Conservation (phyloP, 2,329 filamentous ascomycete genomes). For the Fusarium tuaranense region DNA sequence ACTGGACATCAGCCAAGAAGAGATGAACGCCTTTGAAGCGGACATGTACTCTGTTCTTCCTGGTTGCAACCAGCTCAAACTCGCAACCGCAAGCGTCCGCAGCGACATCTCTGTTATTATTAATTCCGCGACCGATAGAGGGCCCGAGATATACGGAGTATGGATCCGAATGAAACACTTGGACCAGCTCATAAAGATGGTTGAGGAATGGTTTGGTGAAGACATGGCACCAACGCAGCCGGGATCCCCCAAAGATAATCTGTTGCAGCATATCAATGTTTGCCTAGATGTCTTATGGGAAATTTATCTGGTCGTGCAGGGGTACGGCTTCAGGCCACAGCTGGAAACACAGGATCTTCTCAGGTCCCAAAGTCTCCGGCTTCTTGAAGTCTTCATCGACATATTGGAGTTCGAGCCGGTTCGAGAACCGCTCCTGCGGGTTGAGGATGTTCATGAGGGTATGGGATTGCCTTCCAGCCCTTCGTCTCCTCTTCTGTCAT, state of each 20-base stretch:
- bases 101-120: not conserved
- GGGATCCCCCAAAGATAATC: not conserved
- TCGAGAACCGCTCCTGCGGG: not conserved
- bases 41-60: not conserved
- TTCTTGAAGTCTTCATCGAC: not conserved
- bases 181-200: not conserved
- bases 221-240: not conserved
- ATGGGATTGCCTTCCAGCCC: not conserved
- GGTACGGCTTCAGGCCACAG: not conserved
- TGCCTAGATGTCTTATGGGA: not conserved
- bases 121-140: not conserved
- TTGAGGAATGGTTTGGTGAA: not conserved
- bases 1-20: not conserved
- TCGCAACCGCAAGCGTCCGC: not conserved
- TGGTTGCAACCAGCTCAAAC: not conserved
- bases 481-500: not conserved
- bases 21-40: not conserved
- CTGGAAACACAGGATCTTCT: not conserved
- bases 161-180: not conserved
- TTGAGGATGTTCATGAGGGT: not conserved
- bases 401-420: not conserved
- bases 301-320: not conserved
- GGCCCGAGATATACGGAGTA: not conserved
- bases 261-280: not conserved
- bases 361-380: not conserved